A percentile compares a stretch with the other conserved stretches of the same genome.
Evolutionary conservation across 768 basidiomycete genomes (phyloP).

Genomic region (Suillus bovinus): DNA sequence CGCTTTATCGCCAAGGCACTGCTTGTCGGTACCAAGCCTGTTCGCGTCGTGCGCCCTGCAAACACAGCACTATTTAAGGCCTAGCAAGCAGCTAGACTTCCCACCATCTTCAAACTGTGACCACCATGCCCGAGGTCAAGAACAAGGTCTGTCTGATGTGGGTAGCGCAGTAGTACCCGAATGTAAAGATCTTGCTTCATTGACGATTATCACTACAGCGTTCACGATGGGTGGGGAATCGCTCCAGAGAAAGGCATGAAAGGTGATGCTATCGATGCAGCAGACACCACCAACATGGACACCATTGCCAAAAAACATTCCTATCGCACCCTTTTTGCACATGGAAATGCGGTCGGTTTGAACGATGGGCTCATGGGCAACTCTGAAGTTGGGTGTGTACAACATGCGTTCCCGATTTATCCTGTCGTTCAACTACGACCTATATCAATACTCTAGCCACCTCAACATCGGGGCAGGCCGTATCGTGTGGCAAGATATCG

Average conservation of each 20-base stretch:
- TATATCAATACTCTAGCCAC: conserved; percentile 54
- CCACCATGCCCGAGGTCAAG: conserved; percentile 55
- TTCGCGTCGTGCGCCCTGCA: not conserved
- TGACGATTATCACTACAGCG: conserved; percentile 42
- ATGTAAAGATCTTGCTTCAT: not conserved
- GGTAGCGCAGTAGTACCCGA: conserved; percentile 21
- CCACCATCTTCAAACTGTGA: not conserved
- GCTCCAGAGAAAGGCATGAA: conserved; percentile 65
- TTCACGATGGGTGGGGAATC: conserved; percentile 97
- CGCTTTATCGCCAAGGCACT: conserved; percentile 5
- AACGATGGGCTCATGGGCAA: conserved; percentile 97
- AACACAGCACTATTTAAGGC: not conserved
- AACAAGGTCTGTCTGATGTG: conserved; percentile 93
- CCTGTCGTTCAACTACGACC: not conserved
- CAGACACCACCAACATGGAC: conserved; percentile 87
- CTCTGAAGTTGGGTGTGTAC: conserved; percentile 89
- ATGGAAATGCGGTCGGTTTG: conserved; percentile 90
- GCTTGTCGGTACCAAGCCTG: not conserved
- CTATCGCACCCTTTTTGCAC: conserved; percentile 73
- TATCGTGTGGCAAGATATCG: conserved; percentile 97
- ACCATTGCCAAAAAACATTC: conserved; percentile 75
- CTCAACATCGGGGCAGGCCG: conserved; percentile 95
- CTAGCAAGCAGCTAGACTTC: not conserved
- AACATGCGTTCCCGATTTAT: not conserved
- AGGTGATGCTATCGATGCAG: conserved; percentile 89